Evolutionary conservation across 139 green algal genomes (phyloP), one percentile per base, ranked within the genome.

Genomic region (Penium margaritaceum): DNA sequence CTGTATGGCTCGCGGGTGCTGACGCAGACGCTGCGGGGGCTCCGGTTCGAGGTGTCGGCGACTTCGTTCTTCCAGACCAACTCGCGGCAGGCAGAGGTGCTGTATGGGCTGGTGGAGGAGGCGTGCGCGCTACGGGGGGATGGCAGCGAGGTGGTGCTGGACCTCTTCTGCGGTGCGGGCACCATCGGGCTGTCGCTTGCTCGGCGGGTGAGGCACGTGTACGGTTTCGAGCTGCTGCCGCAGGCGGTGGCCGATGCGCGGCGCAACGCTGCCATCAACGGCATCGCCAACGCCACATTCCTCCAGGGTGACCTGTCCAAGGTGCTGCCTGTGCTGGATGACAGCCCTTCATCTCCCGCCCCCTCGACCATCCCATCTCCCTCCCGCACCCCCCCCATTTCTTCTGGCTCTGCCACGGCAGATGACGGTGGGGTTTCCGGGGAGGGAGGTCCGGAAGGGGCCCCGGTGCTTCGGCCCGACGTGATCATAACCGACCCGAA

Each of bases 31-130:
- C 58, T 95, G 72, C 72, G 70, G 29, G 86, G 85, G 0, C 65
- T 92, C 36, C 64, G 79, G 9, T 95, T 92, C 77, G 54, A 83
- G 24, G 81, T 96, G 1, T 91, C 83, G 0, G 74, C 89, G 2
- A 79, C 81, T 3, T 88, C 84, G 1, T 96, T 96, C 77, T 96
- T 96, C 75, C 91, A 96, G 74, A 89, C 85, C 67, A 96, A 96
- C 81, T 89, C 82, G 0, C 14, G 17, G 24, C 75, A 82, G 69
- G 85, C 89, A 2, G 83, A 91, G 46, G 63, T 80, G 46, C 75
- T 96, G 68, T 95, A 88, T 64, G n/a, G 55, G 2, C 41, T 87
- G 17, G 84, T 92, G 47, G 69, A 79, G 5, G 63, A 85, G 15
- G 81, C 81, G n/a, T 86, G 80, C 67, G 57, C n/a, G n/a, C 71